Base-by-base conservation (phyloP, 192 early-diverging fungal genomes). In the Mortierella hygrophila region DNA sequence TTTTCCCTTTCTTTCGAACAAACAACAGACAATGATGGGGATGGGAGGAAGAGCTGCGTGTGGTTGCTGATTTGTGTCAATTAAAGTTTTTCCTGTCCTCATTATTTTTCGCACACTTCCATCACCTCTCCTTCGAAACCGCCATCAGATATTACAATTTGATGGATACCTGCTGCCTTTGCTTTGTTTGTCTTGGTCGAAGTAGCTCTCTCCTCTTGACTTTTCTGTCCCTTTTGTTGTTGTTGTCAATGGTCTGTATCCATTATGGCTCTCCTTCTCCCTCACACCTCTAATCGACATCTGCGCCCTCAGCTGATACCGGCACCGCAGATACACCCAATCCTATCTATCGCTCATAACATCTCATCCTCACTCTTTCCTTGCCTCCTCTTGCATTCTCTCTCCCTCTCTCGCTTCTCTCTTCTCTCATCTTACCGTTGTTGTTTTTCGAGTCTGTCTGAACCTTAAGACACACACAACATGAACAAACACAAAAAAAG, bases 31-130 rank as follows among this genome's bases (percentile, higher is more conserved):
- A 46, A 37, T 71, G 32, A 40, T 40, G 38, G 38, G 38, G 38
- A 5, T 72, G 16, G 11, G 26, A 29, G 26, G 18, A 46, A 15
- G 44, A 46, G 38, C 41, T 42, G 41, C 69, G 23, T 72, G 38
- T 72, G 41, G 71, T 29, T 75, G 16, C 54, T 52, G 52, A 65
- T 65, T 65, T 65, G 29, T 65, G 13, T 65, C 60, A 65, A 52
- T 6, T 75, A 75, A 75, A 37, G 74, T 75, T 55, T 60, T 65
- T 23, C 16, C 1, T 16, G 1, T 21, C 18, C 0, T 57, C n/a
- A n/a, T 20, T 32, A 46, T 75, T 54, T 54, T 75, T 75, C 74
- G 38, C 70, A 38, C 70, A 71, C 70, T 52, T 18, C 13, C 47
- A 49, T 49, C 47, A 20, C 49, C 2, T 16, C 47, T 16, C 1